These are phyloP conservation scores for Ceratocystis variospora DNA, from an alignment of 2,329 filamentous ascomycete species.

Conservation along the genomic window DNA sequence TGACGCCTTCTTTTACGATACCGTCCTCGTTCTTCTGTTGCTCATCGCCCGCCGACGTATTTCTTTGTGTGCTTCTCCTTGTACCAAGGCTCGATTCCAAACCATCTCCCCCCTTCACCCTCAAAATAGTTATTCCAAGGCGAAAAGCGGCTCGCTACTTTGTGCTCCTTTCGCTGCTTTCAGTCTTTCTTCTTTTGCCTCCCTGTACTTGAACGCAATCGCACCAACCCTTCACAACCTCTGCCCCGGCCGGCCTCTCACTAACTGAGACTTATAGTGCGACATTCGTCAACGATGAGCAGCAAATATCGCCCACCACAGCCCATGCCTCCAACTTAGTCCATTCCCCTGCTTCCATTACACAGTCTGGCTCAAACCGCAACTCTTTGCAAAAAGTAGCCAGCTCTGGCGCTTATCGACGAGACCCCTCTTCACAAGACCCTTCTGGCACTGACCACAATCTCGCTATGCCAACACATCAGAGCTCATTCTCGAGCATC, in stretches of 20 bases:
- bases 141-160: background rate
- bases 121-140: background rate
- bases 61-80: background rate
- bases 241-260: background rate
- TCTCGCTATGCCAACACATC: background rate
- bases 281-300: constrained; percentile 29
- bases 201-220: constrained; percentile 21
- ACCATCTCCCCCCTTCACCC: background rate
- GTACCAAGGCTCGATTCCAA: background rate
- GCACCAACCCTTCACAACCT: constrained; percentile 21
- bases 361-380: constrained; percentile 25
- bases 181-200: background rate
- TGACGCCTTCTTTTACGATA: background rate
- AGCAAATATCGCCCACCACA: constrained; percentile 38
- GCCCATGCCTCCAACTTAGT: constrained; percentile 33
- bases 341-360: constrained; percentile 26
- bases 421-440: constrained; percentile 34
- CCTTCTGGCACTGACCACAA: constrained; percentile 33
- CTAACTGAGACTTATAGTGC: constrained; percentile 13
- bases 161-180: background rate
- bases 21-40: background rate
- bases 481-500: constrained; percentile 25
- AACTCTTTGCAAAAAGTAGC: constrained; percentile 25
- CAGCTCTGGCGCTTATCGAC: constrained; percentile 5
- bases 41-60: background rate